Base-by-base conservation (phyloP, 2,329 filamentous ascomycete species). In the Arthrobotrys pseudoclavata region DNA sequence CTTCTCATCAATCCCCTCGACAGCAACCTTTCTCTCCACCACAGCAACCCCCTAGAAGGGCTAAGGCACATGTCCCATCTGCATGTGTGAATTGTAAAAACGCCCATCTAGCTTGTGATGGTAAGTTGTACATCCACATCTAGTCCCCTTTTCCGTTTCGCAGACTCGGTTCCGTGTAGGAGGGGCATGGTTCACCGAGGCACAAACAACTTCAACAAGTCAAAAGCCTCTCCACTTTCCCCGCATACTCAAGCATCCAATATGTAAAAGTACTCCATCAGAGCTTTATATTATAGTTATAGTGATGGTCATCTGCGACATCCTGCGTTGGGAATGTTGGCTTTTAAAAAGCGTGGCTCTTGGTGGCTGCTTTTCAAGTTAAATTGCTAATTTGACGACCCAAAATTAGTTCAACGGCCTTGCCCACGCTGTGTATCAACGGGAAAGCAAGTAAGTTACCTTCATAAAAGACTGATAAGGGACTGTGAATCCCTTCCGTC, bases 81-180 rank as follows among this genome's bases (percentile, higher is more conserved):
- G 92, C 92, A 26, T 96, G 92, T 83, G 90, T 95, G 80, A 93
- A 93, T 76, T 96, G 92, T 85, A 95, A 95, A 83, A 90, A 89
- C 83, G 92, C 92, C 42, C 92, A 96, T 87, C 87, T 96, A 79
- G 87, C 86, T 79, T 88, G 87, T 81, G 87, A 88, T 82, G 84
- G 81, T 82, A 81, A 67, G 81, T 20, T 67, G 45, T 13, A 64
- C 50, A 47, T 64, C 67, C 55, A 47, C 37, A n/a, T 45, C 4
- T 3, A 45, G 29, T 48, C 63, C 67, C 50, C 24, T 57, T 62
- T 26, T 45, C 45, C 20, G 52, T 63, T 60, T 62, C 26, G 37
- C 47, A 52, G 40, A 52, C 66, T 53, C 47, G 15, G 48, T 52
- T 76, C 60, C 48, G 20, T 9, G 47, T 63, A 20, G 18, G 66